Percentiles rank a stretch among this genome's conserved stretches.
These are phyloP conservation scores for Cyberlindnera maclurae DNA, from an alignment of 805 yeast species.

Conservation along the genomic window DNA sequence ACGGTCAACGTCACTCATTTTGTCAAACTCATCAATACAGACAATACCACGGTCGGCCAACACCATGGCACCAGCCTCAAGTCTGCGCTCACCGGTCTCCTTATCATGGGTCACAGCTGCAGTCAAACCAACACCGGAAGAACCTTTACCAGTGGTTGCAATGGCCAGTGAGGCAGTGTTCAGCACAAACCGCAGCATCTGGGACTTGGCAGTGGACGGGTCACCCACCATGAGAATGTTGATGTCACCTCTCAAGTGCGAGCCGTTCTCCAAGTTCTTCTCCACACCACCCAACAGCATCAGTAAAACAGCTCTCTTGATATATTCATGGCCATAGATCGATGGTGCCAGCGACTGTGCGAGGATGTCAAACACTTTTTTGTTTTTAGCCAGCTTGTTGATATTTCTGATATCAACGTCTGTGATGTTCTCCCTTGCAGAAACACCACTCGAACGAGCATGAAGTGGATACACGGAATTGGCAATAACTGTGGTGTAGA, in stretches of 20 bases:
- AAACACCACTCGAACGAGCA: conserved; percentile 80
- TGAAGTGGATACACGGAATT: conserved; percentile 86
- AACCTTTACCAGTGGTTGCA: conserved; percentile 98
- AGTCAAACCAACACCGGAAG: conserved; percentile 99
- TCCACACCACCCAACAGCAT: conserved; percentile 94
- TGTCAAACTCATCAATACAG: conserved; percentile 98
- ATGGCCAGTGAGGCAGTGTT: conserved; percentile 94
- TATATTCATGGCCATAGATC: conserved; percentile 86
- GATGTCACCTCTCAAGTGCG: conserved; percentile 97
- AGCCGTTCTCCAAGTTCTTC: conserved; percentile 88
- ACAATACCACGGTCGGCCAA: conserved; percentile 95
- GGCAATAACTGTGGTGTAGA: conserved; percentile 77
- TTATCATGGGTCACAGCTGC: conserved; percentile 96
- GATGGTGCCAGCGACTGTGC: conserved; percentile 92
- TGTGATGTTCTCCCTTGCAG: conserved; percentile 59
- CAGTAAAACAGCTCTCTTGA: conserved; percentile 83
- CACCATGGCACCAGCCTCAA: conserved; percentile 99
- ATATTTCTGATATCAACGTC: conserved; percentile 83
- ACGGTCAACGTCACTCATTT: conserved; percentile 94
- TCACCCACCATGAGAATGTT: conserved; percentile 96
- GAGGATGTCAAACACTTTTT: conserved; percentile 67
- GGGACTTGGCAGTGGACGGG: conserved; percentile 97
- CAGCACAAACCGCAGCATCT: conserved; percentile 85
- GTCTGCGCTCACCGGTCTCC: conserved; percentile 93
- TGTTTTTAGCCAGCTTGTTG: conserved; percentile 64